These are phyloP conservation scores for Penstemon davidsonii DNA, from an alignment of 257 asterid genomes.

Conservation along the genomic window DNA sequence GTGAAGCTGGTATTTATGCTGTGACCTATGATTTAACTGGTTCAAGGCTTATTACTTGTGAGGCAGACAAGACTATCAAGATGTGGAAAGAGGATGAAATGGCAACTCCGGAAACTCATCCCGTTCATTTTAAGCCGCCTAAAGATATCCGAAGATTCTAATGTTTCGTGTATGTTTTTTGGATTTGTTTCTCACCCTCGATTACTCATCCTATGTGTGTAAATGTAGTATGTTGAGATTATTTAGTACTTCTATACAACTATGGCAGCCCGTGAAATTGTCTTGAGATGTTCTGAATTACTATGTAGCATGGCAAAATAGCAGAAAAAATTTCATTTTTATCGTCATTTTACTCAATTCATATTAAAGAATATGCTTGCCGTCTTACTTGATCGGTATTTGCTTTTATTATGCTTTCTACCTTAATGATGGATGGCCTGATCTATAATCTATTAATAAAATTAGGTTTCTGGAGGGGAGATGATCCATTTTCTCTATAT, in stretches of 20 bases:
- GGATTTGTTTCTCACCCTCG: neutral
- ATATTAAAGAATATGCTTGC: too few relatives aligned
- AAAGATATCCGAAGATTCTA: constrained; percentile 83
- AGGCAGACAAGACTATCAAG: constrained; percentile 94
- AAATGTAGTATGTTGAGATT: constrained; percentile 11
- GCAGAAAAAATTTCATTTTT: too few relatives aligned
- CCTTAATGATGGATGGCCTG: too few relatives aligned
- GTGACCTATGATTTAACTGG: constrained; percentile 68
- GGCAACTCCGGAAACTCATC: constrained; percentile 93
- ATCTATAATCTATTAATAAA: too few relatives aligned
- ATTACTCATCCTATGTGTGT: constrained; percentile 13
- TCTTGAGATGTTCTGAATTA: too few relatives aligned
- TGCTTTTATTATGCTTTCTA: too few relatives aligned
- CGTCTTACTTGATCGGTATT: too few relatives aligned
- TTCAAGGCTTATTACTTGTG: constrained; percentile 84
- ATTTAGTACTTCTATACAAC: constrained; percentile 7
- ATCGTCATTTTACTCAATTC: too few relatives aligned
- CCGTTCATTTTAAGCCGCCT: constrained; percentile 91
- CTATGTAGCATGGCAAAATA: too few relatives aligned
- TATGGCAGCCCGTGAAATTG: neutral
- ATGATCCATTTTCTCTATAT: too few relatives aligned
- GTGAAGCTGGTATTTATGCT: constrained; percentile 94
- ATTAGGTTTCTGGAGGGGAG: too few relatives aligned
- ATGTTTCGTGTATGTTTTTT: neutral
- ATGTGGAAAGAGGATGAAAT: constrained; percentile 95